Evolutionary conservation across 78 protist species (phyloP).

Genomic region (Cavenderia fasciculata): DNA sequence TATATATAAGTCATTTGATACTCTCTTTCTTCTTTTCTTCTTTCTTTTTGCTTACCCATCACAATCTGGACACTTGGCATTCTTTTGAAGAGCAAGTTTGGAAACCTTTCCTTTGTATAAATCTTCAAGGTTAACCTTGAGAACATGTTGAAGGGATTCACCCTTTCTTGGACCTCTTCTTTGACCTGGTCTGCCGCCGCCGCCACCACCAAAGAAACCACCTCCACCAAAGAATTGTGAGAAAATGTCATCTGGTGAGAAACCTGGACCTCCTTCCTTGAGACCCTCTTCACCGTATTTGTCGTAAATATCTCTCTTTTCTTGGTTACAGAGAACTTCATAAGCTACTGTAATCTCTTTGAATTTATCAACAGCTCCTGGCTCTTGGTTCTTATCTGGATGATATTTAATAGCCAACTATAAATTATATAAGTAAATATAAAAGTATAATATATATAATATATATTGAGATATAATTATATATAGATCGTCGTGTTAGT

Average conservation of each 20-base stretch:
- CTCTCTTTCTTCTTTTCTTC: slow-evolving; percentile 47
- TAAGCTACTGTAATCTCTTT: slow-evolving; percentile 93
- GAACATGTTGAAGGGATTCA: slow-evolving; percentile 72
- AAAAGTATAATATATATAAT: neutral
- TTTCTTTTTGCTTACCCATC: slow-evolving; percentile 33
- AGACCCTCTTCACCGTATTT: slow-evolving; percentile 94
- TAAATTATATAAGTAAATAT: slow-evolving; percentile 32
- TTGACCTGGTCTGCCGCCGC: slow-evolving; percentile 61
- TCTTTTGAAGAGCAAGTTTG: slow-evolving; percentile 89
- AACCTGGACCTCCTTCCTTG: slow-evolving; percentile 84
- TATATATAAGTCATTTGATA: neutral
- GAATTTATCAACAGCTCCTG: slow-evolving; percentile 65
- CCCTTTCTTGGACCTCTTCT: slow-evolving; percentile 79
- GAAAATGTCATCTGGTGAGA: slow-evolving; percentile 83
- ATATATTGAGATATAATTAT: neutral
- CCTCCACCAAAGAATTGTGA: slow-evolving; percentile 90
- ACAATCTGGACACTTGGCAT: slow-evolving; percentile 91
- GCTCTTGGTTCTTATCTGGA: slow-evolving; percentile 96
- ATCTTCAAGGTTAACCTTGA: slow-evolving; percentile 92
- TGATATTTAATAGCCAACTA: slow-evolving; percentile 96
- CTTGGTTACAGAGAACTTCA: slow-evolving; percentile 91
- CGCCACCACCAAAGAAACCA: slow-evolving; percentile 86
- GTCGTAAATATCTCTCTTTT: slow-evolving; percentile 95
- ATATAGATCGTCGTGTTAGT: too few species aligned
- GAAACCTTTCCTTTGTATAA: slow-evolving; percentile 95